phyloP scores from a whole-genome alignment of 108 stramenopile species.

The Cyclostephanos tholiformis region DNA sequence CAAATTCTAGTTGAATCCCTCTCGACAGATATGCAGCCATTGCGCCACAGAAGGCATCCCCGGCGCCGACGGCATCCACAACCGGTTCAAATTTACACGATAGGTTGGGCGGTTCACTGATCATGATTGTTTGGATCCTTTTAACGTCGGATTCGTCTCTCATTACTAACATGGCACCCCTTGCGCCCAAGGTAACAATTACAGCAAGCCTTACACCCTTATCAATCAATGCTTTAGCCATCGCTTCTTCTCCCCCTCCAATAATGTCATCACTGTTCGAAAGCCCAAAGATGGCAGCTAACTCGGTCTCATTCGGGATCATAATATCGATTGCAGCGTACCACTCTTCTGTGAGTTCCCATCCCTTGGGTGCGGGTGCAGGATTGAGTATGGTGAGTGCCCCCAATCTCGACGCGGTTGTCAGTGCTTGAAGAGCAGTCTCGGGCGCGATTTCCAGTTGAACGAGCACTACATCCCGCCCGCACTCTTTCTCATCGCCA shows the following conservation, averaged over 20 bases:
- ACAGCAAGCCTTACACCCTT: slow-evolving; percentile 70
- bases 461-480: slow-evolving; percentile 64
- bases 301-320: slow-evolving; percentile 83
- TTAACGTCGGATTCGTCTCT: slow-evolving; percentile 29
- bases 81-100: slow-evolving; percentile 68
- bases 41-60: slow-evolving; percentile 86
- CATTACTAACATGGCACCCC: slow-evolving; percentile 78
- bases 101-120: slow-evolving; percentile 63
- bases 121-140: slow-evolving; percentile 28
- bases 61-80: slow-evolving; percentile 85
- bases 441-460: slow-evolving; percentile 79
- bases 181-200: slow-evolving; percentile 80
- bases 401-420: slow-evolving; percentile 56
- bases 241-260: slow-evolving; percentile 55
- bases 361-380: slow-evolving; percentile 52
- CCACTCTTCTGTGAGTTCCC: slow-evolving; percentile 56
- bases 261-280: slow-evolving; percentile 20
- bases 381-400: slow-evolving; percentile 66
- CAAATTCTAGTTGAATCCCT: slow-evolving; percentile 55
- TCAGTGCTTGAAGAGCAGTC: slow-evolving; percentile 69
- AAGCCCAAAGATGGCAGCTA: slow-evolving; percentile 50
- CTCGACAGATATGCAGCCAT: slow-evolving; percentile 70
- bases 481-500: slow-evolving; percentile 1
- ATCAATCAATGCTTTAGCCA: slow-evolving; percentile 61
- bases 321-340: slow-evolving; percentile 72